A percentile compares a stretch with the other conserved stretches of the same genome.
Conservation (phyloP, 495 filamentous ascomycete genomes). For the Neurospora sp. region DNA sequence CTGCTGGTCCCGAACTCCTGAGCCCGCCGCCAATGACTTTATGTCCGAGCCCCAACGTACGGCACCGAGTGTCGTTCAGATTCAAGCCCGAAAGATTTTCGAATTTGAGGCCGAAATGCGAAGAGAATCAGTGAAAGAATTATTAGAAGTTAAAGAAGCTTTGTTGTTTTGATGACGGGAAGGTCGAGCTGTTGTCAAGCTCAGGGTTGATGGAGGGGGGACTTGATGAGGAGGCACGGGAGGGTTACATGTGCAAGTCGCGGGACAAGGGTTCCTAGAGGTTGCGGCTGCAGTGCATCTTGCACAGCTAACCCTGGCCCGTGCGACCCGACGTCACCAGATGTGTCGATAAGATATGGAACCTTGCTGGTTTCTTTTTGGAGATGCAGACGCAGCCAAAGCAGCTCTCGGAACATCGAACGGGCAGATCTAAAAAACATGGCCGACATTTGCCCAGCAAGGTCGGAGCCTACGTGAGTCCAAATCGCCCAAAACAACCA, state of each 20-base stretch:
- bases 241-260: neutral
- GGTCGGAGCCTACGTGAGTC: constrained; percentile 38
- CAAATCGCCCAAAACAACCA: constrained; percentile 2
- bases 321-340: neutral
- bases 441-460: constrained; percentile 31
- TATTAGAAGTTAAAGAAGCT: neutral
- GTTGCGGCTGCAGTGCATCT: neutral
- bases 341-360: neutral
- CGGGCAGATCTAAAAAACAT: neutral
- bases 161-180: neutral
- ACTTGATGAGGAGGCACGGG: neutral
- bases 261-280: neutral
- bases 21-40: neutral
- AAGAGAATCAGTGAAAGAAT: neutral
- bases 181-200: neutral
- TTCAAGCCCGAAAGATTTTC: neutral
- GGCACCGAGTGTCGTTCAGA: neutral
- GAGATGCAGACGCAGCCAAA: neutral
- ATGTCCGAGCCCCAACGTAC: neutral
- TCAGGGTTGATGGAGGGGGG: neutral
- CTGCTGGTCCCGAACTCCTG: neutral
- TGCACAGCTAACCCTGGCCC: neutral
- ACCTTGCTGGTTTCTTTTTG: neutral
- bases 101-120: neutral
- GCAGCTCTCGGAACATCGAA: neutral